Conservation (phyloP, 202 grass and related monocot genomes). For the Carex arenaria region DNA sequence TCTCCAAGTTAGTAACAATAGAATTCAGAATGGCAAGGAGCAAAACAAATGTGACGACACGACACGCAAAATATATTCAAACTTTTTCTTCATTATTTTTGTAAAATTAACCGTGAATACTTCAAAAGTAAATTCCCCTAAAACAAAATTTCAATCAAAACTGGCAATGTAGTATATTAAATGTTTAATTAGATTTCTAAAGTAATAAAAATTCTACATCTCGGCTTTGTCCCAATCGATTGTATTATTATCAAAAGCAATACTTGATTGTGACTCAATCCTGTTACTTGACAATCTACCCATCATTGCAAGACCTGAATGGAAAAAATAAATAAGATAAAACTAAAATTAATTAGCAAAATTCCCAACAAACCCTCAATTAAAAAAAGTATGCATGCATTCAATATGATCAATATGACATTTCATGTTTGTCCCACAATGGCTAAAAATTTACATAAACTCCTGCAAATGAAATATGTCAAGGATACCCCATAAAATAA, state of each 20-base stretch:
- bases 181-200: neutral
- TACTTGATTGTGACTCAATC: constrained; percentile 47
- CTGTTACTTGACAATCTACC: constrained; percentile 68
- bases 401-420: neutral
- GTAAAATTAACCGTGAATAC: neutral
- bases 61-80: neutral
- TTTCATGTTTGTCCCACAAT: neutral
- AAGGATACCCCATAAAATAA: neutral
- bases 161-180: neutral
- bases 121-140: neutral
- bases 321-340: neutral
- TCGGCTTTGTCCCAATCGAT: constrained; percentile 86
- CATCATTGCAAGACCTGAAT: constrained; percentile 86
- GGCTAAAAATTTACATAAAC: neutral
- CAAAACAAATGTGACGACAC: neutral
- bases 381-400: neutral
- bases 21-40: neutral
- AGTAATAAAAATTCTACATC: constrained; percentile 30
- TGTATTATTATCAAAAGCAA: constrained; percentile 51
- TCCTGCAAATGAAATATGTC: neutral
- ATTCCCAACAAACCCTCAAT: neutral
- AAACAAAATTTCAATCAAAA: neutral
- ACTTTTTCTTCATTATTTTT: neutral
- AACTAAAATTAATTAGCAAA: neutral
- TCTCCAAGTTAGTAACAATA: no score